Evolutionary conservation across 2,329 filamentous ascomycete species (phyloP), one percentile per base, ranked within the genome.

Genomic region (Colletotrichum sp.): DNA sequence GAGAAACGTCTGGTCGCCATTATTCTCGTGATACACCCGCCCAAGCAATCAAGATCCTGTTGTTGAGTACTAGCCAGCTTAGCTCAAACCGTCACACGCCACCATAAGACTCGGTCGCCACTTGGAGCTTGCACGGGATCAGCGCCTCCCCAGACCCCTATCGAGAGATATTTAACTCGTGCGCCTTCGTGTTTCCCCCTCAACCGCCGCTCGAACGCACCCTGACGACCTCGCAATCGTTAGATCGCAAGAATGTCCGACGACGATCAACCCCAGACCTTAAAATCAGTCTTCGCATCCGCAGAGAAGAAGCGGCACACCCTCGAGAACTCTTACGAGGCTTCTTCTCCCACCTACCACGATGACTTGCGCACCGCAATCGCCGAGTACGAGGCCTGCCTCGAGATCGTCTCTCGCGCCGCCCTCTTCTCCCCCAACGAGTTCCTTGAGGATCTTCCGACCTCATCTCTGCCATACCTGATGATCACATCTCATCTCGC

Each of bases 381-480:
- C 79, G 85, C 90, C 78, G 90, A 92, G 69, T 96, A 98, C 85
- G 89, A 94, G 81, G 89, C 94, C 83, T 96, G 95, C 84, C 88
- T 94, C 75, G 88, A 91, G 75, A 91, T 95, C 72, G 92, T 95
- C 78, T 88, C 92, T 78, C 89, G 92, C 75, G 88, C 97, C 30
- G 93, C 95, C 1, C 88, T 99, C 69, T 99, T 99, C 90, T 98
- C 95, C 79, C 89, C 93, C 44, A 99, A 99, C 85, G 97, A 99
- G 84, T 90, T 91, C 1, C 85, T 96, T 52, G 97, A 99, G 77
- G 97, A 99, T 85, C 87, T 98, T 36, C 89, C 95, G 16, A 98
- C 96, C 2, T 89, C 90, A n/a, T 93, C 98, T 81, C 86, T 99
- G 36, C 95, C 95, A 86, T 98, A 96, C 84, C 90, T 99, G 77